phyloP scores from a whole-genome alignment of 2,329 filamentous ascomycete genomes.

The Blastomyces emzantsi region DNA sequence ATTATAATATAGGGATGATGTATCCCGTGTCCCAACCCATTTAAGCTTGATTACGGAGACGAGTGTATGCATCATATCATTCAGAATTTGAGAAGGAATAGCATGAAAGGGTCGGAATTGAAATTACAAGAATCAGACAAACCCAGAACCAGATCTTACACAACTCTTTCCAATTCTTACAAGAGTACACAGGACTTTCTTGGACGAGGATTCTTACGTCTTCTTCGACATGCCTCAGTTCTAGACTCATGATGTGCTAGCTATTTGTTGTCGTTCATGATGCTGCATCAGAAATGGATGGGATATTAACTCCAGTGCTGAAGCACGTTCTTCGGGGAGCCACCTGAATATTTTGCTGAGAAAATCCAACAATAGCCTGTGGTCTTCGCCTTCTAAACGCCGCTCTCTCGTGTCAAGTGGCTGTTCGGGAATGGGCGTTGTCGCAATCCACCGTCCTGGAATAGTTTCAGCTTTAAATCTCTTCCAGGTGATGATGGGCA shows the following conservation, averaged over 20 bases:
- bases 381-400: slow-evolving; percentile 19
- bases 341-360: slow-evolving; percentile 31
- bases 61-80: no score
- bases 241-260: neutral
- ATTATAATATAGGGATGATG: neutral
- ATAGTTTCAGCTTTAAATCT: slow-evolving; percentile 1
- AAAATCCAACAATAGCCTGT: slow-evolving; percentile 29
- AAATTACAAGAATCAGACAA: no score
- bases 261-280: neutral
- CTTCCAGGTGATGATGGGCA: neutral
- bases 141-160: no score
- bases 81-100: no score
- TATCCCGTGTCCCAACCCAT: neutral
- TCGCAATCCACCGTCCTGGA: slow-evolving; percentile 6
- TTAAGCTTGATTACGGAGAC: no score
- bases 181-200: no score
- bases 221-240: neutral
- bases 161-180: no score
- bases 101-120: no score
- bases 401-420: slow-evolving; percentile 6
- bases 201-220: neutral
- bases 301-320: slow-evolving; percentile 25
- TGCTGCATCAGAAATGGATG: slow-evolving; percentile 8
- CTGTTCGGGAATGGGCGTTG: slow-evolving; percentile 8
- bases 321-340: slow-evolving; percentile 31